Base-by-base conservation (phyloP, 2,329 filamentous ascomycete species). In the Hirsutella thompsonii region DNA sequence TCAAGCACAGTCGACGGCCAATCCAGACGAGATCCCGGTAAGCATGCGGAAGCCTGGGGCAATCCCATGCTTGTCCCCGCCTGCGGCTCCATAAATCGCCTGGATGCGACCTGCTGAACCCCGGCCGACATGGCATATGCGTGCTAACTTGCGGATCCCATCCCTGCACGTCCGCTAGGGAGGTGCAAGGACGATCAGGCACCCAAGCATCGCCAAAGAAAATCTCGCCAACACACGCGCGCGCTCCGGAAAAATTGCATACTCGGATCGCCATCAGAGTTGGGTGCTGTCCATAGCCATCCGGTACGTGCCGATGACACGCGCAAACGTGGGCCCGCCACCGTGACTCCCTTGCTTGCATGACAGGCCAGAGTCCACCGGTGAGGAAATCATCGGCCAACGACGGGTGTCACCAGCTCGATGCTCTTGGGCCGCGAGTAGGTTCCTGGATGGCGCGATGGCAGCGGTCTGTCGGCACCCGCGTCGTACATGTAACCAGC, bases 381-480 rank as follows among this genome's bases (percentile, higher is more conserved):
- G 23, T 11, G 23, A 26, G 23, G 11, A 6, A 11, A 42, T 56
- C 49, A 76, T 49, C 69, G 66, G 40, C 70, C 64, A 48, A 73
- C 55, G 57, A 76, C 68, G 28, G 76, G 76, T 39, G 75, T 78
- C 36, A 80, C 74, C 19, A 80, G 64, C 59, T 80, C 75, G 50
- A 79, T 76, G 59, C 74, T 79, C 59, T 71, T 76, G 28, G 74
- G 73, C 37, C 76, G 65, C 48, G 72, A 66, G 56, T 75, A 75
- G 32, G 64, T 61, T 30, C 68, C 63, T 3, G 74, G 72, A 38
- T 69, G 66, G 37, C 76, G 67, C 9, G 67, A 66, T 13, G 76
- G 76, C 20, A 79, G 59, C 6, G 76, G 76, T 8, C 75, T 64
- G 46, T 78, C 74, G 49, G 66, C 62, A 36, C 46, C 51, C 28